Percentiles rank a stretch among this genome's conserved stretches.
Evolutionary conservation across 176 grass and related monocot genomes (phyloP).

Genomic region (Oryza officinalis): DNA sequence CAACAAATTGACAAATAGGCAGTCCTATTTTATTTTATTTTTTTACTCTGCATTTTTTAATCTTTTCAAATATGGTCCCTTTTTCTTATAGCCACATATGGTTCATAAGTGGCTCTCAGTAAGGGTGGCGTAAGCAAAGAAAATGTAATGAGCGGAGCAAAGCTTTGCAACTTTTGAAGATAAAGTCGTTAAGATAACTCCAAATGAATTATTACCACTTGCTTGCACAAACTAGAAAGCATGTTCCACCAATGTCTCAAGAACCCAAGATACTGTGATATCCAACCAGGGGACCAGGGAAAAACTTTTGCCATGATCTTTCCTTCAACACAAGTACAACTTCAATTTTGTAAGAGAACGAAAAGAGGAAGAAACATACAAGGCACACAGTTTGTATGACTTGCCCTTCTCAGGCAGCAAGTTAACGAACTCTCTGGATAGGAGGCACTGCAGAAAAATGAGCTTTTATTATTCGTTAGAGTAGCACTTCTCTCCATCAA

Average conservation of each 20-base stretch:
- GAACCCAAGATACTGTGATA: neutral
- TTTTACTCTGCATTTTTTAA: too few relatives aligned
- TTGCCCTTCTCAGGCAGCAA: conserved; percentile 8
- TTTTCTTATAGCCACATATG: too few relatives aligned
- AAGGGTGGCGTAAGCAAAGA: neutral
- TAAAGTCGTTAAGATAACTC: neutral
- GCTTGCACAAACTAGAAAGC: neutral
- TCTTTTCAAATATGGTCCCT: neutral
- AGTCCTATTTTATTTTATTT: too few relatives aligned
- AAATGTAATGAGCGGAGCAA: neutral
- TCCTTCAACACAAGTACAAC: conserved; percentile 5
- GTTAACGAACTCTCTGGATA: neutral
- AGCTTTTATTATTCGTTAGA: conserved; percentile 53
- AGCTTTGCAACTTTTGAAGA: neutral
- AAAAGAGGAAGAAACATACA: conserved; percentile 14
- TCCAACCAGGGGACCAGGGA: neutral
- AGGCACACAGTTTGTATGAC: conserved; percentile 18
- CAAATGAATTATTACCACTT: neutral
- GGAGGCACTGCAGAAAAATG: conserved; percentile 13
- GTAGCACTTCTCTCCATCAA: conserved; percentile 41
- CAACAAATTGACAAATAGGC: too few relatives aligned
- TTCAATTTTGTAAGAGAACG: neutral
- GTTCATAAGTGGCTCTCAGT: neutral
- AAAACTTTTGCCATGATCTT: neutral
- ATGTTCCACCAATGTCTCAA: neutral